Evolutionary conservation across 148 eudicot species (phyloP).

Genomic region (Heliosperma pusillum): DNA sequence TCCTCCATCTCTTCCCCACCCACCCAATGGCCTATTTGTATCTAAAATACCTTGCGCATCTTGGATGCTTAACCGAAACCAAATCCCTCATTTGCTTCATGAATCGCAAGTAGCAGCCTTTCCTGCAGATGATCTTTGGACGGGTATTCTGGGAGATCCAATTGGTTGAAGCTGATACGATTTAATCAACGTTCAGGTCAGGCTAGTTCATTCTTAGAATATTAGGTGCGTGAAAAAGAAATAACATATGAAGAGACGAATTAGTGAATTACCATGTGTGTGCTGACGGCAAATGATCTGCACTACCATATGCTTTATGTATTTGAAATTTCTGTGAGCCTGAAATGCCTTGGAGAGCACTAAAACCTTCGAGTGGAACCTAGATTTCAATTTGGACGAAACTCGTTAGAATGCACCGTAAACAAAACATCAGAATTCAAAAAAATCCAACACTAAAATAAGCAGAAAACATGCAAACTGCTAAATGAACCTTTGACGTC

Average conservation of each 20-base stretch:
- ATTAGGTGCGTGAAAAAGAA: background rate
- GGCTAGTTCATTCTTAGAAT: background rate
- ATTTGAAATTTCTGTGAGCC: conserved; percentile 97
- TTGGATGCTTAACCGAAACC: conserved; percentile 62
- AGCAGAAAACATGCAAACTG: no score
- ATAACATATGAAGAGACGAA: background rate
- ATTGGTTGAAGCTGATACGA: no score
- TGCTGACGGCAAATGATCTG: conserved; percentile 92
- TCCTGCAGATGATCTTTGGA: conserved; percentile 85
- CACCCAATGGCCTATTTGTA: conserved; percentile 18
- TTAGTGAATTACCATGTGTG: conserved; percentile 79
- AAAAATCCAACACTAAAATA: background rate
- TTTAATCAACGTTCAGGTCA: no score
- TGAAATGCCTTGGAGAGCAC: conserved; percentile 95
- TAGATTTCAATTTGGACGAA: conserved; percentile 16
- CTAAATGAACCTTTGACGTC: conserved; percentile 72
- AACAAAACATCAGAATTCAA: background rate
- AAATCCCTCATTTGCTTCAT: conserved; percentile 93
- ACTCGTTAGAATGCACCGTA: background rate
- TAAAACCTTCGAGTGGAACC: conserved; percentile 98
- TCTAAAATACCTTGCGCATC: conserved; percentile 19
- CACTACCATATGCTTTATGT: conserved; percentile 94
- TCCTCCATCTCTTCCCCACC: conserved; percentile 10
- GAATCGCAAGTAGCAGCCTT: conserved; percentile 84
- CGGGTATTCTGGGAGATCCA: conserved; percentile 87